A percentile compares a stretch with the other conserved stretches of the same genome.
Conservation (phyloP, 2,329 filamentous ascomycete species). For the Monosporascus sp. region DNA sequence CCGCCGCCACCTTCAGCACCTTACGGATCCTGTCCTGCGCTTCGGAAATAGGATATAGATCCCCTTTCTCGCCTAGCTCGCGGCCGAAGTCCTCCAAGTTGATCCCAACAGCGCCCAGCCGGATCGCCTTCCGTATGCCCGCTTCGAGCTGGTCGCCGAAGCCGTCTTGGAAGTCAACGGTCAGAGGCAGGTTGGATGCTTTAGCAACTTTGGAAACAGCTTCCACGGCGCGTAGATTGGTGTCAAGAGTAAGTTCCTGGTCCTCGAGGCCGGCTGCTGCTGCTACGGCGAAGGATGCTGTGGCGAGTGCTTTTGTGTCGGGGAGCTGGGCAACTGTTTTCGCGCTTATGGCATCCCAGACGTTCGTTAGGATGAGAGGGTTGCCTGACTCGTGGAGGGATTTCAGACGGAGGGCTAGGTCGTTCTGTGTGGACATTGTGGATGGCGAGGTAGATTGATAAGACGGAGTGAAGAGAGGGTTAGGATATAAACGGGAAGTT, state of each 20-base stretch:
- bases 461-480: neutral
- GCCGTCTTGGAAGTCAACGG: slow-evolving; percentile 48
- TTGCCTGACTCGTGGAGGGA: slow-evolving; percentile 18
- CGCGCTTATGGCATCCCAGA: slow-evolving; percentile 40
- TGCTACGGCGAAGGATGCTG: slow-evolving; percentile 36
- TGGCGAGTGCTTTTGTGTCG: slow-evolving; percentile 30
- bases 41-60: slow-evolving; percentile 32
- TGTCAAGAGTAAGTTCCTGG: slow-evolving; percentile 34
- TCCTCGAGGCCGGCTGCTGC: slow-evolving; percentile 30
- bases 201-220: slow-evolving; percentile 31
- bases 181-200: slow-evolving; percentile 32
- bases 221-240: slow-evolving; percentile 36
- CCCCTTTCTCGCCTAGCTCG: slow-evolving; percentile 14
- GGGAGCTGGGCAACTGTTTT: slow-evolving; percentile 29
- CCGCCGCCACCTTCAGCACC: slow-evolving; percentile 29
- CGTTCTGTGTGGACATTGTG: neutral
- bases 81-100: slow-evolving; percentile 47
- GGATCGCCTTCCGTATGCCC: slow-evolving; percentile 34
- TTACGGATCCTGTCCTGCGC: slow-evolving; percentile 34
- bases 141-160: slow-evolving; percentile 35
- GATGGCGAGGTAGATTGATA: neutral
- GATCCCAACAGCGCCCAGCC: slow-evolving; percentile 41
- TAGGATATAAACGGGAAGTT: neutral
- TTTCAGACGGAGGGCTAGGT: neutral
- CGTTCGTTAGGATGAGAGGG: slow-evolving; percentile 43